phyloP scores from a whole-genome alignment of 129 eudicot species.

The Helichrysum umbraculigerum region DNA sequence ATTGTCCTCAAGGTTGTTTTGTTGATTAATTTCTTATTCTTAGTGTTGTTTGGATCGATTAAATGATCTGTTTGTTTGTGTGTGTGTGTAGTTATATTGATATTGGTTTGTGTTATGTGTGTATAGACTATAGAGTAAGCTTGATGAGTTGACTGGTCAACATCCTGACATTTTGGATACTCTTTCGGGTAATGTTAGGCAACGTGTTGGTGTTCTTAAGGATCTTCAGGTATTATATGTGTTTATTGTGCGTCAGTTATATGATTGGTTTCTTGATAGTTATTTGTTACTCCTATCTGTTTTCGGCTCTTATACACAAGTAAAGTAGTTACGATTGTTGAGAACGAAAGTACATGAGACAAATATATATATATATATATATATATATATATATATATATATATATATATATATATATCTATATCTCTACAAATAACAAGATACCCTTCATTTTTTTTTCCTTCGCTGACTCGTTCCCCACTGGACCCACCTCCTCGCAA shows the following conservation, averaged over 20 bases:
- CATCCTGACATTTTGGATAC: slow-evolving; percentile 60
- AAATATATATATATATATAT: no score
- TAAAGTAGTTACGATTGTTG: not conserved
- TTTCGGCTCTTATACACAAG: slow-evolving; percentile 10
- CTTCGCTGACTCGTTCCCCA: no score
- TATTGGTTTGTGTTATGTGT: slow-evolving; percentile 8
- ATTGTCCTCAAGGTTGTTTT: slow-evolving; percentile 53
- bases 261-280: not conserved
- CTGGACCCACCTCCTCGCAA: no score
- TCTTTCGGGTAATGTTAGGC: slow-evolving; percentile 50
- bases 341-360: not conserved
- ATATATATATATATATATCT: no score
- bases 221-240: slow-evolving; percentile 54
- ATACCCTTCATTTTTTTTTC: no score
- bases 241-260: not conserved
- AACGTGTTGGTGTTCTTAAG: slow-evolving; percentile 65
- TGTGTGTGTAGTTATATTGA: not conserved
- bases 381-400: no score
- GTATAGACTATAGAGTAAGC: slow-evolving; percentile 61
- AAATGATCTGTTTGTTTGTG: not conserved
- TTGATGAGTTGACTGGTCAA: slow-evolving; percentile 62
- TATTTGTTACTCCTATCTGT: not conserved
- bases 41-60: not conserved
- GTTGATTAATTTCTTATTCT: not conserved
- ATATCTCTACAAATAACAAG: no score